These are phyloP conservation scores for Tulasnella sp. DNA, from an alignment of 768 basidiomycete species.

Conservation along the genomic window DNA sequence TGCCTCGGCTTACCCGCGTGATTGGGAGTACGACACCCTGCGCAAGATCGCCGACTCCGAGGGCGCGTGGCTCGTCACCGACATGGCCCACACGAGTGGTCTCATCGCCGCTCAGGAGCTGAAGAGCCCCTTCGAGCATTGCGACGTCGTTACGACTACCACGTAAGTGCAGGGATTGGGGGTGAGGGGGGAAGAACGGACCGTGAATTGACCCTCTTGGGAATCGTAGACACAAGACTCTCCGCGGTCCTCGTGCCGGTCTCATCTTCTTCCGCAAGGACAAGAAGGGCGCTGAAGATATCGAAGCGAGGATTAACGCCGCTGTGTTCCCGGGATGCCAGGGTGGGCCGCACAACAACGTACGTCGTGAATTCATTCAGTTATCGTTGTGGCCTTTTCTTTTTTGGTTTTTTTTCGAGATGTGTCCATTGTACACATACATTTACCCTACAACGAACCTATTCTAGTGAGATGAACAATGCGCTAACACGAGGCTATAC, in stretches of 20 bases:
- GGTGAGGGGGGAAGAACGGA: not conserved
- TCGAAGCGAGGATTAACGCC: slow-evolving; percentile 96
- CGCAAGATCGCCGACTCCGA: slow-evolving; percentile 79
- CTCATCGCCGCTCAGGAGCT: slow-evolving; percentile 89
- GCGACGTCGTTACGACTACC: slow-evolving; percentile 96
- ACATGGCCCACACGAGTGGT: slow-evolving; percentile 97
- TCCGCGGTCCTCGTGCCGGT: slow-evolving; percentile 96
- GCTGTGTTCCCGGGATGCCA: slow-evolving; percentile 99
- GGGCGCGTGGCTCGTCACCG: slow-evolving; percentile 89
- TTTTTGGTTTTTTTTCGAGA: too few relatives aligned
- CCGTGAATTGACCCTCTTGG: not conserved
- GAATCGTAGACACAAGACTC: slow-evolving; percentile 83
- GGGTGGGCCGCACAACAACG: slow-evolving; percentile 99
- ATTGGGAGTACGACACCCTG: slow-evolving; percentile 90
- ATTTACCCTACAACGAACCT: not conserved
- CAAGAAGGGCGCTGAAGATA: slow-evolving; percentile 63
- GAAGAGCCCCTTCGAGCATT: slow-evolving; percentile 88
- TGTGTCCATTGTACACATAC: not conserved
- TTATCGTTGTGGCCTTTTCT: not conserved
- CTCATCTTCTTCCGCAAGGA: slow-evolving; percentile 98
- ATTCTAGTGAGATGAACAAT: not conserved
- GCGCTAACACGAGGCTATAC: not conserved
- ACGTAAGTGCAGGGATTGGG: slow-evolving; percentile 52
- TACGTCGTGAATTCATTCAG: slow-evolving; percentile 37
- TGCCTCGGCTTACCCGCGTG: slow-evolving; percentile 96